Evolutionary conservation across 2,329 filamentous ascomycete species (phyloP), one percentile per base, ranked within the genome.

Genomic region (Paracoccidioides lutzii): DNA sequence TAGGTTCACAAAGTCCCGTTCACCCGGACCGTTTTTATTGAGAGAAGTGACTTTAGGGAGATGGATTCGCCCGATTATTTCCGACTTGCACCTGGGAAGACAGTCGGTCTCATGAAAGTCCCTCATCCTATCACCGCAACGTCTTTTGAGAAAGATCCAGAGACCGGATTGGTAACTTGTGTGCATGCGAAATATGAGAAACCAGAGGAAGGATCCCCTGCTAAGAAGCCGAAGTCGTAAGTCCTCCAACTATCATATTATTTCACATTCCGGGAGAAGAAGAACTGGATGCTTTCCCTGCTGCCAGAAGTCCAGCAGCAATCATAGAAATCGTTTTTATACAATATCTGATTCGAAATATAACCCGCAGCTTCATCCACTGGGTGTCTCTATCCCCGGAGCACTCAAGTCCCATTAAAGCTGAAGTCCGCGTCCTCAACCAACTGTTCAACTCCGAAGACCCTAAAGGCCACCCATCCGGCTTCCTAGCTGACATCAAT

Each of bases 391-490:
- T 83, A 42, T 84, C 81, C 1, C 80, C 84, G 0, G 78, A 78
- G 12, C 82, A 82, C 61, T 73, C 75, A 40, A 78, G 78, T 42
- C 80, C 80, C 3, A 73, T 84, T 58, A 77, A 74, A 55, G 84
- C 85, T 10, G 86, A 90, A 69, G 87, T 83, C 44, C 85, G 90
- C 57, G 78, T 93, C 50, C 85, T 93, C 73, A 87, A 89, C 67
- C 76, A 82, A 3, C 79, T 97, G 0, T 96, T 96, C 80, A 90
- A 89, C 69, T 88, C 85, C 3, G 84, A 90, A 50, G 85, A 93
- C 65, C 90, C 91, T 2, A 83, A 85, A 42, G 80, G 83, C 9
- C 83, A 85, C 3, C 83, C 84, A 50, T 88, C 85, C 14, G 89
- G 89, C 2, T 96, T 90, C 73, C 73, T 95, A 53, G 83, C 84